These are phyloP conservation scores for Myriangium duriaei DNA, from an alignment of 2,329 filamentous ascomycete genomes.

Conservation along the genomic window DNA sequence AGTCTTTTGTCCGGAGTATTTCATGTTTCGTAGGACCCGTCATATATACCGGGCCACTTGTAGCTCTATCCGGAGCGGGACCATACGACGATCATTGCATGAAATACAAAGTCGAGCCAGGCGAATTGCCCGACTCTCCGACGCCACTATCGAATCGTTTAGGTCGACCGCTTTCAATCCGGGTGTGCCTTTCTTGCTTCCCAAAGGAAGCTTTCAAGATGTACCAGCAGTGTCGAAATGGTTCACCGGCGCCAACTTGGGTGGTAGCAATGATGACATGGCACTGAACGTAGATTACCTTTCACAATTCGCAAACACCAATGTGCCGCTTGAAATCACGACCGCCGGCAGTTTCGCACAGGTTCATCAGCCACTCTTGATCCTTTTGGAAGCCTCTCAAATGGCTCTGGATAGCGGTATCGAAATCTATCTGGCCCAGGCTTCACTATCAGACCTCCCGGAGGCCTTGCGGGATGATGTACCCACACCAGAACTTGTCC, in stretches of 20 bases:
- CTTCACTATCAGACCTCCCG: slow-evolving; percentile 58
- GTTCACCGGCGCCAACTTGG: slow-evolving; percentile 35
- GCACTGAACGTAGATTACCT: slow-evolving; percentile 33
- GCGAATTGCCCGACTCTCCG: slow-evolving; percentile 13
- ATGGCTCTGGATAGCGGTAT: slow-evolving; percentile 1
- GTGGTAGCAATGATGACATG: background rate
- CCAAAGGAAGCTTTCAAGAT: slow-evolving; percentile 28
- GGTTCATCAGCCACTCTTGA: slow-evolving; percentile 48
- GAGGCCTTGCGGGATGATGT: slow-evolving; percentile 49
- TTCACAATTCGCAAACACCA: slow-evolving; percentile 32
- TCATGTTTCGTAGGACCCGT: too few species aligned
- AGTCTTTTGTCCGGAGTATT: too few species aligned
- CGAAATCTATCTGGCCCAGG: slow-evolving; percentile 77
- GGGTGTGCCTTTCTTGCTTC: slow-evolving; percentile 41
- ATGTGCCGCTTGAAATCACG: slow-evolving; percentile 49
- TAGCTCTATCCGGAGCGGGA: too few species aligned
- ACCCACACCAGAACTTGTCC: slow-evolving; percentile 53
- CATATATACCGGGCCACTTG: too few species aligned
- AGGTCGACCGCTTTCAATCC: slow-evolving; percentile 40
- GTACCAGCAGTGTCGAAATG: slow-evolving; percentile 47
- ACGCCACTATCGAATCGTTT: slow-evolving; percentile 32
- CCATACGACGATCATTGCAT: too few species aligned
- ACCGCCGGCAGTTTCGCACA: slow-evolving; percentile 38
- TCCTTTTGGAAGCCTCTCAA: slow-evolving; percentile 46
- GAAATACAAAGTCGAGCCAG: background rate